phyloP scores from a whole-genome alignment of 805 yeast species.

The Cyberlindnera veronae region DNA sequence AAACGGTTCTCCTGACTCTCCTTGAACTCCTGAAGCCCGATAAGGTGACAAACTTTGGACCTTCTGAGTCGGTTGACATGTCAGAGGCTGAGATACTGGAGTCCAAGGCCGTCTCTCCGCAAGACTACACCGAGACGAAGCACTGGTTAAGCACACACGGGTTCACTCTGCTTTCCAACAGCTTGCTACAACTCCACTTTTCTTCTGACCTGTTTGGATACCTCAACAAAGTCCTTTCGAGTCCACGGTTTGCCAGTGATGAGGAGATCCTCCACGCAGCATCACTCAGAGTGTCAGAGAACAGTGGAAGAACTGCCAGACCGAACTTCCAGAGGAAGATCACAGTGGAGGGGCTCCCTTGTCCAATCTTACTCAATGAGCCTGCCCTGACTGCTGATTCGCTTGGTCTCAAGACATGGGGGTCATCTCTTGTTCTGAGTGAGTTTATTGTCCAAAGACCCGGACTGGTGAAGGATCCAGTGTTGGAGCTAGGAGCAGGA shows the following conservation, averaged over 20 bases:
- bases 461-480: constrained; percentile 28
- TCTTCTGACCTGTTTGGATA: constrained; percentile 41
- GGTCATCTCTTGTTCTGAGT: constrained; percentile 74
- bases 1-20: constrained; percentile 39
- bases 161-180: constrained; percentile 30
- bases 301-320: constrained; percentile 80
- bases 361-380: constrained; percentile 48
- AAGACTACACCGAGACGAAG: constrained; percentile 29
- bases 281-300: constrained; percentile 67
- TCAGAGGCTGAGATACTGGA: constrained; percentile 27
- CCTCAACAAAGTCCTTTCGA: constrained; percentile 44
- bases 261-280: constrained; percentile 50
- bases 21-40: constrained; percentile 48
- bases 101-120: constrained; percentile 32
- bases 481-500: constrained; percentile 87
- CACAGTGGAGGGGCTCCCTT: constrained; percentile 36
- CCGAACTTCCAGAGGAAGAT: constrained; percentile 68
- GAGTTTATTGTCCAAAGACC: constrained; percentile 42
- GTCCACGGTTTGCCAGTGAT: constrained; percentile 37
- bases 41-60: constrained; percentile 48
- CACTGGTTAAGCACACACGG: constrained; percentile 43
- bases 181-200: constrained; percentile 31
- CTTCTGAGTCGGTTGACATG: constrained; percentile 1
- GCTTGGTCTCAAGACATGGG: constrained; percentile 95
- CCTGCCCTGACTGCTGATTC: constrained; percentile 87